Evolutionary conservation across 2,329 filamentous ascomycete genomes (phyloP), one percentile per base, ranked within the genome.

Genomic region (Xylariaceae sp.): DNA sequence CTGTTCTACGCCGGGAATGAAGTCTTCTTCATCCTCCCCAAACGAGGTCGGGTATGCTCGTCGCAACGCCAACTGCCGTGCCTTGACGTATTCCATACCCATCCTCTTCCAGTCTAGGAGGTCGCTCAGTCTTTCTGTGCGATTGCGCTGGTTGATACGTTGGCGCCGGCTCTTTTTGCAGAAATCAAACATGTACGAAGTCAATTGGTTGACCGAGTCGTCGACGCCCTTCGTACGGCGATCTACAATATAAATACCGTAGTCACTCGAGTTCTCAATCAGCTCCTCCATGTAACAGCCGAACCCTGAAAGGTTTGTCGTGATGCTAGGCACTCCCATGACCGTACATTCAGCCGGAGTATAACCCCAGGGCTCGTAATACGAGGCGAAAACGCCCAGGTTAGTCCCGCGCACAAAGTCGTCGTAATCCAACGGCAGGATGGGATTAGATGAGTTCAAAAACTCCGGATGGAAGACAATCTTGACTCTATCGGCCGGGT

Each of bases 281-380:
- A 97, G 76, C 73, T 97, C 94, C 72, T 99, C 94, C 94, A 99
- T 99, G 73, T 99, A 97, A 74, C 94, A 97, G 47, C 94, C 94
- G 67, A 99, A 99, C 18, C 94, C 94, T 6, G 94, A 97, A 42
- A 99, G 77, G 72, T 99, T 99, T 26, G 92, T 97, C 10, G 94
- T 97, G 73, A 99, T 96, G 72, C 90, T 96, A 41, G 94, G 94
- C 39, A 99, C 92, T 65, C 94, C 94, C 94, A 97, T 97, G 59
- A 97, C 94, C 0, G 94, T 97, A 73, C 94, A 99, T 72, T 97
- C 94, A 49, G 94, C 92, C 0, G 92, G 94, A 2, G 94, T 99
- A 74, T 99, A 99, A 43, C 94, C 94, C 94, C 94, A 99, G 8
- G 94, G 94, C 75, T 99, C 94, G 71, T 99, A 99, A 81, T 97